Base-by-base conservation (phyloP, 2,329 filamentous ascomycete species). In the Alternaria brassicae region DNA sequence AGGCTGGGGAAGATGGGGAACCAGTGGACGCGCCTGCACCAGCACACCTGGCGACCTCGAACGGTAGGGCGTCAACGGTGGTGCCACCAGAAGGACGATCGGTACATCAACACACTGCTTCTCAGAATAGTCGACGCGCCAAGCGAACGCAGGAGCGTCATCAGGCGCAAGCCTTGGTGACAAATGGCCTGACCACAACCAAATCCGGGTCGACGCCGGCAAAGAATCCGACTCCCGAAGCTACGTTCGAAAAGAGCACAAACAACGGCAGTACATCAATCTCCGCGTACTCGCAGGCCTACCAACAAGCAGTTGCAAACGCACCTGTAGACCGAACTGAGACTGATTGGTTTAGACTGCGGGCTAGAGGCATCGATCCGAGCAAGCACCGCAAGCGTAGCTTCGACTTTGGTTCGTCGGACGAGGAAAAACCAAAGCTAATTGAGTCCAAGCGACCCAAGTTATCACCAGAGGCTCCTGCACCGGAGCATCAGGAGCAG, bases 311-410 rank as follows among this genome's bases (percentile, higher is more conserved):
- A 3, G 53, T 48, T 41, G 37, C 64, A 4, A 69, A 63, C 34
- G 63, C 69, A 27, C 69, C 71, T 36, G 68, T 78, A 39, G 80
- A 82, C 66, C 80, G 79, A 3, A 84, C 82, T 0, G 76, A 80
- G 27, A 81, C 81, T 0, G 81, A 81, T 50, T 86, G 83, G 69
- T 86, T 85, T 73, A 73, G 78, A 41, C 74, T 85, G 28, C 81
- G 82, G 53, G 82, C 82, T 1, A 72, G 81, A 65, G 83, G 83
- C 8, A 72, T 84, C 44, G 78, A 82, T 56, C 72, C 72, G 10
- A 72, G 61, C 59, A 72, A 67, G 45, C 59, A 68, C 42, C 71
- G 70, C 27, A 78, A 76, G 61, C 74, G 71, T 9, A 72, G 66
- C 58, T 70, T 72, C 36, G 71, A 67, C 23, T 70, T 71, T 12